Evolutionary conservation across 805 yeast species (phyloP).

Genomic region (Priceomyces haplophilus): DNA sequence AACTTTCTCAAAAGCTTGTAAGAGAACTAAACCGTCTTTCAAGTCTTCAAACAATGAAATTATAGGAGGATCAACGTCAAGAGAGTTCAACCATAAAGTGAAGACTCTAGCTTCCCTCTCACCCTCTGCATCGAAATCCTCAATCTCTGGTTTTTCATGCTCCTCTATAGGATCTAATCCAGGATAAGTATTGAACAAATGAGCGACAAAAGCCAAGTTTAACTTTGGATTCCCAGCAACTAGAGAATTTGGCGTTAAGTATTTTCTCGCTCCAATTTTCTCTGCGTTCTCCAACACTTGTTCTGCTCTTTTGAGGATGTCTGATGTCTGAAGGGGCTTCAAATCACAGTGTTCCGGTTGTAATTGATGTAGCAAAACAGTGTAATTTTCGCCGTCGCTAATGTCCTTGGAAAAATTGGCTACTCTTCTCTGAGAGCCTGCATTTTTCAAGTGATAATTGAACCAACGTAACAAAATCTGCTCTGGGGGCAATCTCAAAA

Average conservation of each 20-base stretch:
- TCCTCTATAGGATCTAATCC: constrained; percentile 96
- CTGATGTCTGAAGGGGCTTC: constrained; percentile 75
- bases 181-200: constrained; percentile 92
- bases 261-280: constrained; percentile 86
- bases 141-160: constrained; percentile 86
- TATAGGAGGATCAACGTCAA: constrained; percentile 94
- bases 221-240: constrained; percentile 96
- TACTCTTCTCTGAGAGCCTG: constrained; percentile 84
- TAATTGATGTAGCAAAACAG: constrained; percentile 83
- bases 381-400: constrained; percentile 92
- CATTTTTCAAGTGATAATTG: constrained; percentile 91
- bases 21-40: constrained; percentile 83
- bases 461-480: constrained; percentile 96
- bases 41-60: constrained; percentile 89
- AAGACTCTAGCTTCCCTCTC: constrained; percentile 99
- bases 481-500: constrained; percentile 94
- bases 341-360: constrained; percentile 79
- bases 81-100: constrained; percentile 93
- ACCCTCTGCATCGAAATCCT: constrained; percentile 98
- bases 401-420: constrained; percentile 84
- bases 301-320: constrained; percentile 80
- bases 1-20: constrained; percentile 94
- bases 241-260: constrained; percentile 86
- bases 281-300: constrained; percentile 85
- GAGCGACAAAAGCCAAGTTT: constrained; percentile 96